Conservation (phyloP, 768 basidiomycete genomes). For the Mycena rosella region DNA sequence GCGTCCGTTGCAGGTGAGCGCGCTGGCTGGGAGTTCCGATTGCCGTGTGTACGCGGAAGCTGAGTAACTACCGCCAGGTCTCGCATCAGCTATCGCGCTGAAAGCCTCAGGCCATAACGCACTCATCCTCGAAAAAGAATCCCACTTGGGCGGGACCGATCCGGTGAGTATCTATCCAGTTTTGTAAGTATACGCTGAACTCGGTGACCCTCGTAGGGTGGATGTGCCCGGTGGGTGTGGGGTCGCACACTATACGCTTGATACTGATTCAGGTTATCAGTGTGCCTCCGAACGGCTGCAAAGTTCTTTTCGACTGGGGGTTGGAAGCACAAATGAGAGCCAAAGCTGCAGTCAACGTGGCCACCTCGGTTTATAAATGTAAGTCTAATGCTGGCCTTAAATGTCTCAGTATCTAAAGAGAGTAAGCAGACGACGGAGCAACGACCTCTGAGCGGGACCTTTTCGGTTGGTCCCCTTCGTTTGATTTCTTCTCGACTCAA, state of each 20-base stretch:
- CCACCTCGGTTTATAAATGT: conserved; percentile 28
- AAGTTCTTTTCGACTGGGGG: conserved; percentile 30
- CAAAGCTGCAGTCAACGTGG: neutral
- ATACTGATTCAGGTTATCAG: neutral
- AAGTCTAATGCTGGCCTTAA: neutral
- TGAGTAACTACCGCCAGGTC: conserved; percentile 21
- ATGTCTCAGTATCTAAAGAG: too few relatives aligned
- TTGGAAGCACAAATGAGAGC: conserved; percentile 7
- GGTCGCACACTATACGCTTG: too few relatives aligned
- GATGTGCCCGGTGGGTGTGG: too few relatives aligned
- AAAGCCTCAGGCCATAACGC: conserved; percentile 22
- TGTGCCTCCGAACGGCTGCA: conserved; percentile 30
- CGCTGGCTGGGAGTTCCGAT: neutral
- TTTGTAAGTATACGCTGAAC: neutral
- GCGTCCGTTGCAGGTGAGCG: conserved; percentile 1
- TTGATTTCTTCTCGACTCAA: neutral
- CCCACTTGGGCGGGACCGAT: conserved; percentile 7
- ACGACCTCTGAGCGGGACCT: neutral
- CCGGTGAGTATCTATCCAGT: conserved; percentile 6
- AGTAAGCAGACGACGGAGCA: too few relatives aligned
- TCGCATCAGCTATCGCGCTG: conserved; percentile 23
- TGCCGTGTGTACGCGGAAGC: neutral
- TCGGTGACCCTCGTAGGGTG: too few relatives aligned
- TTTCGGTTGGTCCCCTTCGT: neutral
- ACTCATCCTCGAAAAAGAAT: conserved; percentile 20